Evolutionary conservation across 2,329 filamentous ascomycete species (phyloP).

Genomic region (Thermothelomyces thermophilus): DNA sequence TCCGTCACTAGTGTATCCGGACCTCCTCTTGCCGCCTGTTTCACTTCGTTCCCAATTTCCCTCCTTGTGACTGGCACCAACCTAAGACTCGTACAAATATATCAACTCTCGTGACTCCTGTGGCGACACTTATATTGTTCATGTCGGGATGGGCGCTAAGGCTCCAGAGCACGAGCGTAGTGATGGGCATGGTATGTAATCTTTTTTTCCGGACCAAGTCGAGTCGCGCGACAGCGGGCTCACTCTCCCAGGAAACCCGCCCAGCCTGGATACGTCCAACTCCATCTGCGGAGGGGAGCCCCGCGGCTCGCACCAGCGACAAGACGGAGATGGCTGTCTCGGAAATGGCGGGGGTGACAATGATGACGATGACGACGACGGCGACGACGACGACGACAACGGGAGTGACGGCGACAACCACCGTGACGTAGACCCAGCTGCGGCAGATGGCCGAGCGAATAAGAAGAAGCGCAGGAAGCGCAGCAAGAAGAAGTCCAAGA

Average conservation of each 20-base stretch:
- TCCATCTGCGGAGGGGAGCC: neutral
- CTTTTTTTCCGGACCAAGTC: no score
- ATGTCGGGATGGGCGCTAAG: constrained; percentile 12
- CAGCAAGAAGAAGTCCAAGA: constrained; percentile 16
- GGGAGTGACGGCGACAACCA: constrained; percentile 3
- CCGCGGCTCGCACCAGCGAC: neutral
- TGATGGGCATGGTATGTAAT: constrained; percentile 9
- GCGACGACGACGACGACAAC: constrained; percentile 10
- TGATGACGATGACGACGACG: constrained; percentile 4
- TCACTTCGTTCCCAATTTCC: neutral
- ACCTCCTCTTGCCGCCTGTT: neutral
- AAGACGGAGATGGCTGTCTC: constrained; percentile 8
- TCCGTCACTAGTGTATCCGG: neutral
- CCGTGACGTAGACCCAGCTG: constrained; percentile 4
- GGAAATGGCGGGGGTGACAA: neutral
- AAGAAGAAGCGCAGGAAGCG: constrained; percentile 11
- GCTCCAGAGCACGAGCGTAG: constrained; percentile 1
- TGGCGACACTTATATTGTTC: neutral
- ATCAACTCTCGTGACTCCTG: no score
- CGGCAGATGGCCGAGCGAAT: neutral
- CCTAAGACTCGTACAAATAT: neutral
- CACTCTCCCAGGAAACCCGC: constrained; percentile 4
- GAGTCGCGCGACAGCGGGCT: neutral
- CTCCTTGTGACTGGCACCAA: no score
- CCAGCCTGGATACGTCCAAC: neutral